A percentile compares a stretch with the other conserved stretches of the same genome.
Evolutionary conservation across 228 moss, liverwort and hornwort species (phyloP).

Genomic region (Sphagnum magellanicum): DNA sequence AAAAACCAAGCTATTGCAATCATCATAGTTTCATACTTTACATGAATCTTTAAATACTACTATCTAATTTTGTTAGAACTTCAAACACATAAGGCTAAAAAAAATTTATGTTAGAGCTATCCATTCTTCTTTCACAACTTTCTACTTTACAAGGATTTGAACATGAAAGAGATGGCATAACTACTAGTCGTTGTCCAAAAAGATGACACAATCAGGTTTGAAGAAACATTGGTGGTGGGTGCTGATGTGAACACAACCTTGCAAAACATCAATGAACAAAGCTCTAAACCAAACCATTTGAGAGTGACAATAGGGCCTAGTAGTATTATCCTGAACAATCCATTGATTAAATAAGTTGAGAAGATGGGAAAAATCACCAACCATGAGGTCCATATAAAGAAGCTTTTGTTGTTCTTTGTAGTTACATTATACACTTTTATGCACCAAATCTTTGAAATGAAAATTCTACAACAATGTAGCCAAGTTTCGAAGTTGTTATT

Average conservation of each 20-base stretch:
- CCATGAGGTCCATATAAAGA: constrained; percentile 86
- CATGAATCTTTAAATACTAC: too few relatives aligned
- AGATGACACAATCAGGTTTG: constrained; percentile 53
- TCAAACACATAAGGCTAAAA: too few relatives aligned
- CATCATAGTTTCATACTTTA: too few relatives aligned
- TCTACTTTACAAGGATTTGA: too few relatives aligned
- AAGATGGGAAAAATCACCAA: constrained; percentile 81
- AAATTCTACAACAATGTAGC: constrained; percentile 85
- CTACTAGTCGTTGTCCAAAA: constrained; percentile 57
- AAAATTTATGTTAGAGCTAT: too few relatives aligned
- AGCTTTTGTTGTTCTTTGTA: constrained; percentile 93
- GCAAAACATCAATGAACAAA: constrained; percentile 23
- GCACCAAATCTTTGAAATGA: constrained; percentile 81
- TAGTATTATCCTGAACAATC: constrained; percentile 59
- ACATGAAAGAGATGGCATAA: too few relatives aligned
- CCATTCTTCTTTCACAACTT: too few relatives aligned
- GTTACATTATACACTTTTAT: constrained; percentile 81
- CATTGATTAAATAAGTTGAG: constrained; percentile 87
- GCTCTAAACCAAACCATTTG: constrained; percentile 96
- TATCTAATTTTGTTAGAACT: too few relatives aligned
- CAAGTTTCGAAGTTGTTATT: constrained; percentile 92
- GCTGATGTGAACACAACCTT: constrained; percentile 74
- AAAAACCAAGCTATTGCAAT: too few relatives aligned
- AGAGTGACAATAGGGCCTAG: constrained; percentile 88
- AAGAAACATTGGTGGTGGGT: constrained; percentile 27